Conservation (phyloP, 2,329 filamentous ascomycete genomes). For the Claviceps paspali region DNA sequence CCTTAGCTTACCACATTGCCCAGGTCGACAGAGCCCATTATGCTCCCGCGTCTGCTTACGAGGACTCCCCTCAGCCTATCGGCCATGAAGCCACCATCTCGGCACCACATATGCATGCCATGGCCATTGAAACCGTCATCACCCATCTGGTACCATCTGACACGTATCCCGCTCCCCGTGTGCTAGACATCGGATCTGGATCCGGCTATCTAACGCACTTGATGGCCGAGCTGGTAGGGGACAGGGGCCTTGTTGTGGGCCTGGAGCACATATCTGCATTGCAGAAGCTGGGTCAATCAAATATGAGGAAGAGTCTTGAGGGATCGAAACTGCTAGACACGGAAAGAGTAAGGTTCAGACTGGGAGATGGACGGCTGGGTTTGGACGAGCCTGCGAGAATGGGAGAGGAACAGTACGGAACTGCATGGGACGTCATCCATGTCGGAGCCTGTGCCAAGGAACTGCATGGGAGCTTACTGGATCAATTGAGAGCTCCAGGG, state of each 20-base stretch:
- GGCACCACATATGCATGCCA: constrained; percentile 46
- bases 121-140: constrained; percentile 34
- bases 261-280: constrained; percentile 59
- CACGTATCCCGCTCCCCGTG: constrained; percentile 26
- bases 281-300: constrained; percentile 44
- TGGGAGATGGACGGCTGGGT: constrained; percentile 59
- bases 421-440: constrained; percentile 81
- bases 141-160: constrained; percentile 24
- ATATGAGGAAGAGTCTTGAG: constrained; percentile 47
- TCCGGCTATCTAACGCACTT: constrained; percentile 81
- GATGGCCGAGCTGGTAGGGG: constrained; percentile 59
- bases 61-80: constrained; percentile 40
- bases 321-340: constrained; percentile 44
- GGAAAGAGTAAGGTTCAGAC: constrained; percentile 55
- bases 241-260: constrained; percentile 42
- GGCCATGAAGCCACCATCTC: constrained; percentile 41
- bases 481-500: constrained; percentile 67
- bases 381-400: constrained; percentile 30
- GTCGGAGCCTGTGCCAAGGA: constrained; percentile 74
- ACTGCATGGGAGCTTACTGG: constrained; percentile 56
- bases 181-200: constrained; percentile 62
- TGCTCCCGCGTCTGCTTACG: constrained; percentile 54
- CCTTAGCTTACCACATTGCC: neutral
- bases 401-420: constrained; percentile 31
- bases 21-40: constrained; percentile 84